A percentile compares a stretch with the other conserved stretches of the same genome.
Evolutionary conservation across 2,329 filamentous ascomycete genomes (phyloP).

Genomic region (Trichoderma cornu-damae): DNA sequence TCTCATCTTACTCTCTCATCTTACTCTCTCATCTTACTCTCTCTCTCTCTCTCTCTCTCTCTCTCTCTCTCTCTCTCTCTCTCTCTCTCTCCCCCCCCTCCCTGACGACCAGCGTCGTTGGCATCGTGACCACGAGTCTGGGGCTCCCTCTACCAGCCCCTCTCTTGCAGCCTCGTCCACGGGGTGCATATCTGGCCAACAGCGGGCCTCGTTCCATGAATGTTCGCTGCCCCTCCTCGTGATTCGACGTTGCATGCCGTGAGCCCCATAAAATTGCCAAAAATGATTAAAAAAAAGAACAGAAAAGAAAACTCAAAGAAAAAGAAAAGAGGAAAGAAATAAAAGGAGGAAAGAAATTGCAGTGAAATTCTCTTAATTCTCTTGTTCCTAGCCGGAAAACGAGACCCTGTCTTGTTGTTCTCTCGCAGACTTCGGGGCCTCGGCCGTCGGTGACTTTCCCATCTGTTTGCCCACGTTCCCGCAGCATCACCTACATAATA

Average conservation of each 20-base stretch:
- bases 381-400: background rate
- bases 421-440: background rate
- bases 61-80: no score
- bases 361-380: slow-evolving; percentile 16
- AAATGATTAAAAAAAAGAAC: no score
- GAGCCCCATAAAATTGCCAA: slow-evolving; percentile 13
- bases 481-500: slow-evolving; percentile 10
- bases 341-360: no score
- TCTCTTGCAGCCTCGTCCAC: slow-evolving; percentile 15
- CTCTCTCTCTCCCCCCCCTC: no score
- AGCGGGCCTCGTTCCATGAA: slow-evolving; percentile 18
- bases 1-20: no score
- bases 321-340: no score
- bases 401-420: background rate
- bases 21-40: no score
- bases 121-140: slow-evolving; percentile 10
- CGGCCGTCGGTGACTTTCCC: slow-evolving; percentile 8
- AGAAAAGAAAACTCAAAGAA: no score
- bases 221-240: slow-evolving; percentile 13
- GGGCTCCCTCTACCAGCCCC: background rate
- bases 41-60: no score
- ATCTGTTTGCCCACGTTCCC: slow-evolving; percentile 15
- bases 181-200: slow-evolving; percentile 10
- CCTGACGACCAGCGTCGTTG: no score
- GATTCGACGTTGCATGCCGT: slow-evolving; percentile 15